Evolutionary conservation across 2,329 filamentous ascomycete species (phyloP).

Genomic region (Cryphonectria carpinicola): DNA sequence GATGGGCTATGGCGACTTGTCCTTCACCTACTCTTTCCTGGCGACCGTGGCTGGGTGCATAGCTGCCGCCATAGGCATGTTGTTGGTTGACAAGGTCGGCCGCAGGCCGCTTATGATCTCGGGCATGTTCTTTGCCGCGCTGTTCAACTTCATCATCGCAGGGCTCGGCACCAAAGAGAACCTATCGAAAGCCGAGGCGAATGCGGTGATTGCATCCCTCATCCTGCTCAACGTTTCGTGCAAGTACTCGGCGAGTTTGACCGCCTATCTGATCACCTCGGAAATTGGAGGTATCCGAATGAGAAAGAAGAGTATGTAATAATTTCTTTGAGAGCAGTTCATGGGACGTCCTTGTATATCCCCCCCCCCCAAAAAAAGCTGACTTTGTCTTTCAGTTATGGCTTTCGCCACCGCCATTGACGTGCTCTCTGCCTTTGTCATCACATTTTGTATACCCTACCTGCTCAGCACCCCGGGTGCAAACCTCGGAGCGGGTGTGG

Average conservation of each 20-base stretch:
- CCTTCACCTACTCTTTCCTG: conserved; percentile 23
- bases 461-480: conserved; percentile 16
- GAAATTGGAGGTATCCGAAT: conserved; percentile 24
- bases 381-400: not conserved
- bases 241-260: conserved; percentile 17
- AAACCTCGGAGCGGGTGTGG: conserved; percentile 8
- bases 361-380: not conserved
- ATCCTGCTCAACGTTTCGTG: conserved; percentile 17
- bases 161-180: conserved; percentile 17
- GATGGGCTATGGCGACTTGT: conserved; percentile 7
- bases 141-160: conserved; percentile 20
- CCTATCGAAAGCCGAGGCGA: conserved; percentile 8
- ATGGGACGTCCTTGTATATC: not conserved
- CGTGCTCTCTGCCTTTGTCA: conserved; percentile 23
- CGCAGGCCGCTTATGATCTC: conserved; percentile 22
- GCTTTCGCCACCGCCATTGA: conserved; percentile 22
- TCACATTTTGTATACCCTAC: conserved; percentile 26
- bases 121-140: conserved; percentile 12
- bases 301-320: conserved; percentile 25
- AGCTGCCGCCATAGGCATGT: conserved; percentile 6
- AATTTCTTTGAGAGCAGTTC: not conserved
- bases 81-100: conserved; percentile 18
- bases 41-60: conserved; percentile 9
- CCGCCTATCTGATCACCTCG: conserved; percentile 16
- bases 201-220: conserved; percentile 18